Evolutionary conservation across 345 rosid species (phyloP).

Genomic region (Aegle marmelos): DNA sequence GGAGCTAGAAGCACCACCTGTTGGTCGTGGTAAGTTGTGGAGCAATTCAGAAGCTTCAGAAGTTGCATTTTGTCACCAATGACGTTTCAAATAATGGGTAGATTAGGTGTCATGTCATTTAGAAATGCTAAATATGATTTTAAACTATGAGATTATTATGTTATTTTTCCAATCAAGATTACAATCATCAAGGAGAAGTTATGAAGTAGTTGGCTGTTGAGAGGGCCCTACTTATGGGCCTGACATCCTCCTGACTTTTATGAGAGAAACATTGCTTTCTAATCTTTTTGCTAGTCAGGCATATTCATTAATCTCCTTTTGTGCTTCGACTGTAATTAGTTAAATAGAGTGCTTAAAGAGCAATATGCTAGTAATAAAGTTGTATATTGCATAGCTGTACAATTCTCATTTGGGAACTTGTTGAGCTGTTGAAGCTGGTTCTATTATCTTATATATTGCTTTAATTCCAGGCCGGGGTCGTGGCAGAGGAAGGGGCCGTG

Average conservation of each 20-base stretch:
- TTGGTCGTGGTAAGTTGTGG: constrained; percentile 27
- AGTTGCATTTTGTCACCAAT: neutral
- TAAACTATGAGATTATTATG: neutral
- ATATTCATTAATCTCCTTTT: neutral
- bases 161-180: neutral
- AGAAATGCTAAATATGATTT: neutral
- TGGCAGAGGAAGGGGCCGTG: constrained; percentile 24
- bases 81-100: neutral
- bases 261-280: neutral
- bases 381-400: neutral
- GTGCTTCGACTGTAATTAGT: neutral
- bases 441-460: neutral
- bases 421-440: neutral
- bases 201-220: neutral
- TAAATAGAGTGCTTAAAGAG: neutral
- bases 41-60: neutral
- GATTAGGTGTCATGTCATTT: neutral
- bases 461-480: constrained; percentile 28
- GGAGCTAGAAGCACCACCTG: constrained; percentile 22
- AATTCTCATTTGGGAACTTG: neutral
- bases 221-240: neutral
- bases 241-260: neutral
- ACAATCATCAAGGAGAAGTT: neutral
- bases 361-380: neutral
- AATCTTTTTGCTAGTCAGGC: neutral